Conservation (phyloP, 2,329 filamentous ascomycete genomes). For the Fusarium sp. region DNA sequence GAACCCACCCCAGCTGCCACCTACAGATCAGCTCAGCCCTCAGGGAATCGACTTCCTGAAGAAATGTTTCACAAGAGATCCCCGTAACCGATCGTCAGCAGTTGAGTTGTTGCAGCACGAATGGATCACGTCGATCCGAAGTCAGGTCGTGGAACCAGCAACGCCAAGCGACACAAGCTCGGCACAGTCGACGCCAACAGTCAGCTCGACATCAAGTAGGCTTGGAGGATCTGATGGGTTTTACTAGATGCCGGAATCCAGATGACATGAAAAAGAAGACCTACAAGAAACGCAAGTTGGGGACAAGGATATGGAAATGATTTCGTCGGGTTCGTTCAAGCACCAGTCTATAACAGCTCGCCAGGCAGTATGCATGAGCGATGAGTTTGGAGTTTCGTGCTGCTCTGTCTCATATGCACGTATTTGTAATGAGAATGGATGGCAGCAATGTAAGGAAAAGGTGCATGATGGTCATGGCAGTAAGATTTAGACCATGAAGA, state of each 20-base stretch:
- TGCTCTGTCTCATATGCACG: conserved; percentile 36
- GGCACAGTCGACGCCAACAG: conserved; percentile 51
- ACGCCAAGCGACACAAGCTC: conserved; percentile 70
- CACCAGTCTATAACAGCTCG: conserved; percentile 33
- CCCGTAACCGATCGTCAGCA: conserved; percentile 80
- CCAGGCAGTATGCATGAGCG: conserved; percentile 39
- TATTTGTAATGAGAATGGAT: conserved; percentile 40
- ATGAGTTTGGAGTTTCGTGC: conserved; percentile 43
- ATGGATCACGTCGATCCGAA: conserved; percentile 80
- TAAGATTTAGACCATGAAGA: conserved; percentile 36
- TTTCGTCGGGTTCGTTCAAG: conserved; percentile 31
- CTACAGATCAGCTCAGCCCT: conserved; percentile 83
- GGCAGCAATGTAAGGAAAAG: conserved; percentile 14
- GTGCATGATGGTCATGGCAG: conserved; percentile 41
- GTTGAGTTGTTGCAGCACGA: conserved; percentile 93
- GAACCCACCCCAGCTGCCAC: conserved; percentile 88
- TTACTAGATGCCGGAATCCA: conserved; percentile 37
- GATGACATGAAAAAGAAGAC: neutral
- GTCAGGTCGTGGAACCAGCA: conserved; percentile 71
- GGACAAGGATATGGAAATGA: conserved; percentile 7
- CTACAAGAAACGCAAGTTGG: neutral
- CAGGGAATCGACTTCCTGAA: conserved; percentile 89
- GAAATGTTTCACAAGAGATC: conserved; percentile 88
- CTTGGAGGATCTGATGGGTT: conserved; percentile 49
- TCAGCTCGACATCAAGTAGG: conserved; percentile 47